phyloP scores from a whole-genome alignment of 2,329 filamentous ascomycete species.

The Tolypocladium cylindrosporum region DNA sequence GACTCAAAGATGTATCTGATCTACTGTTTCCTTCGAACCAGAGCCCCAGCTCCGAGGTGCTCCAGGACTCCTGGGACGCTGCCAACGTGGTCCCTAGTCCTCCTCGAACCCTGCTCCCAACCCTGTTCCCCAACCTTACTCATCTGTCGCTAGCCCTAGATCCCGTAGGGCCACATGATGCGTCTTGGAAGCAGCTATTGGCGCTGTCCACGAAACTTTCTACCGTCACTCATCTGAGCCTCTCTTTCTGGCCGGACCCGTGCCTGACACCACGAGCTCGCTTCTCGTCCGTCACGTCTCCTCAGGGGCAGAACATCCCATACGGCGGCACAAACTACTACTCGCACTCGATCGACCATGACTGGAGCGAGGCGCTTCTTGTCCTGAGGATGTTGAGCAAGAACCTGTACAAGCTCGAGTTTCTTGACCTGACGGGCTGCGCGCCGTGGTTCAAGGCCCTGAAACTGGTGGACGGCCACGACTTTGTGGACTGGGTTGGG shows the following conservation, averaged over 20 bases:
- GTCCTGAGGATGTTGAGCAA: conserved; percentile 45
- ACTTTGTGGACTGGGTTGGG: conserved; percentile 42
- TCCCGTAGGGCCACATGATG: conserved; percentile 19
- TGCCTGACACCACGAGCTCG: conserved; percentile 45
- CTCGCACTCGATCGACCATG: conserved; percentile 46
- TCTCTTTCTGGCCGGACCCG: conserved; percentile 54
- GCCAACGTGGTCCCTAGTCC: conserved; percentile 20
- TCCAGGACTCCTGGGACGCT: conserved; percentile 45
- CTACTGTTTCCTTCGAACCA: conserved; percentile 34
- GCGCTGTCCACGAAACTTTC: conserved; percentile 40
- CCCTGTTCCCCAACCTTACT: conserved; percentile 46
- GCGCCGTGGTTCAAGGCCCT: conserved; percentile 43
- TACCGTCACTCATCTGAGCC: conserved; percentile 48
- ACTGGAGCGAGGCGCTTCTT: conserved; percentile 49
- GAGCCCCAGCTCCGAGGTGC: conserved; percentile 11
- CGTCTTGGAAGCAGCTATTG: conserved; percentile 51
- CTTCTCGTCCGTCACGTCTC: conserved; percentile 34
- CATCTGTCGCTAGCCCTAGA: conserved; percentile 48
- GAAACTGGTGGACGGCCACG: conserved; percentile 28
- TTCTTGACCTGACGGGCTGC: conserved; percentile 52
- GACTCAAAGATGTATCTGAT: conserved; percentile 40
- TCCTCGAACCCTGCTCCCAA: conserved; percentile 35
- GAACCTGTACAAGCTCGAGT: conserved; percentile 47
- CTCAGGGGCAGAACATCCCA: conserved; percentile 31
- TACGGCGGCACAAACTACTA: conserved; percentile 48